Evolutionary conservation across 768 basidiomycete genomes (phyloP), one percentile per base, ranked within the genome.

Genomic region (Mycena latifolia): DNA sequence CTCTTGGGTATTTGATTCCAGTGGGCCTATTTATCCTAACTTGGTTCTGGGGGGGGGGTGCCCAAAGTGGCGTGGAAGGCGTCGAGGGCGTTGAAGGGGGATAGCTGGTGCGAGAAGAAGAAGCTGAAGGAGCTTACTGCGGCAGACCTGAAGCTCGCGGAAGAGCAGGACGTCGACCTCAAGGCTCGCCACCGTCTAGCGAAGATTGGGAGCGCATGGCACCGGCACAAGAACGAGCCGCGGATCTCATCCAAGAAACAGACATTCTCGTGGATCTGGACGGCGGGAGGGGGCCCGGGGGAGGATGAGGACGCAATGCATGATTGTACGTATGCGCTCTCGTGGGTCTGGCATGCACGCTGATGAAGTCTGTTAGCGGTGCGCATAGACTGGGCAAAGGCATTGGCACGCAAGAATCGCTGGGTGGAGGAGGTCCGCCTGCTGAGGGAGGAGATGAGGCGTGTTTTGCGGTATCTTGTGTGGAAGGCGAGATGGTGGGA

Each of bases 181-280:
- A 28, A 3, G 35, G 52, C 61, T 7, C 29, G 55, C 18, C 50
- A 37, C 29, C 41, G 45, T 37, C 45, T 67, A 25, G 62, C 27
- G 17, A n/a, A 5, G 28, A 24, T 9, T 3, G 59, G 27, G 47
- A 62, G 11, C 35, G 31, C 3, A 3, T 46, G 46, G 25, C 37
- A 24, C 3, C 17, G 7, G 6, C 27, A 24, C 11, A 20, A 31
- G 20, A 33, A 39, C 17, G 45, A 14, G 22, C 51, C 27, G 43
- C n/a, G 29, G 11, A 6, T 43, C 5, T 43, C 41, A 5, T 24
- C 48, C 48, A 57, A 25, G 43, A 27, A 59, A 5, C 39, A 50
- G 54, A 17, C 8, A 10, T 47, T 69, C 15, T 65, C 59, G 14
- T 69, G 68, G 68, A 65, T 69, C 8, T 65, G 64, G 68, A 65